A percentile compares a stretch with the other conserved stretches of the same genome.
phyloP scores from a whole-genome alignment of 1,284 basidiomycete species.

The Microbotryum intermedium region DNA sequence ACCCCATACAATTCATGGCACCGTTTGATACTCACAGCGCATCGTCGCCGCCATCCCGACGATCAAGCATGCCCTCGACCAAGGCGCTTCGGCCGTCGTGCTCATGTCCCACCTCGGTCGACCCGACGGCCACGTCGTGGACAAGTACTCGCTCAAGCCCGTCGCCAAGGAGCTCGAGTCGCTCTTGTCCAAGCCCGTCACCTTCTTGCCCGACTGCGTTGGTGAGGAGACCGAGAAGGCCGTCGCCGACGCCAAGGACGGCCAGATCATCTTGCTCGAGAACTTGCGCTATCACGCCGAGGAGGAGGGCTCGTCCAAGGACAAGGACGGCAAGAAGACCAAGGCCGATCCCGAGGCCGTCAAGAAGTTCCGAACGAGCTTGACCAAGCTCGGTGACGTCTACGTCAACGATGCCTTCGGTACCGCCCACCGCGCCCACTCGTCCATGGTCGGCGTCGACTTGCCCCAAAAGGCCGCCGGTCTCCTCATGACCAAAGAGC shows the following conservation, averaged over 20 bases:
- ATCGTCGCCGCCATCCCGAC: constrained; percentile 95
- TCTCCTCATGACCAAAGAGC: constrained; percentile 97
- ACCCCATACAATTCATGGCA: background rate
- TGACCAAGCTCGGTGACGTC: constrained; percentile 89
- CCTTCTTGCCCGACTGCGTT: constrained; percentile 78
- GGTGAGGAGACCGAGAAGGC: constrained; percentile 70
- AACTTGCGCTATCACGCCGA: constrained; percentile 98
- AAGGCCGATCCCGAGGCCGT: constrained; percentile 82
- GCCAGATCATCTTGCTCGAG: constrained; percentile 86
- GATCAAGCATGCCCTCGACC: constrained; percentile 85
- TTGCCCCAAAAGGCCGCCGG: constrained; percentile 89
- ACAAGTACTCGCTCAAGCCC: constrained; percentile 86
- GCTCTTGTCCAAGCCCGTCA: constrained; percentile 51
- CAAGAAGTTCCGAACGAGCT: constrained; percentile 69
- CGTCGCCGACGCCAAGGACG: constrained; percentile 60
- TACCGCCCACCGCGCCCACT: constrained; percentile 95
- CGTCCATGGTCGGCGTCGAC: constrained; percentile 95
- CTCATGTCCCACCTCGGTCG: constrained; percentile 98
- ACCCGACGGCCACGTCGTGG: constrained; percentile 81
- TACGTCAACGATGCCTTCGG: constrained; percentile 99
- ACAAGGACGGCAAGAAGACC: constrained; percentile 83
- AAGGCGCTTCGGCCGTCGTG: constrained; percentile 64
- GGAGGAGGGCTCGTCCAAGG: constrained; percentile 90
- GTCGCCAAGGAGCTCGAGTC: constrained; percentile 48
- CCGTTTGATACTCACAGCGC: constrained; percentile 50